Evolutionary conservation across 208 protist species (phyloP), one percentile per base, ranked within the genome.

Genomic region (Trypanosoma conorhini): DNA sequence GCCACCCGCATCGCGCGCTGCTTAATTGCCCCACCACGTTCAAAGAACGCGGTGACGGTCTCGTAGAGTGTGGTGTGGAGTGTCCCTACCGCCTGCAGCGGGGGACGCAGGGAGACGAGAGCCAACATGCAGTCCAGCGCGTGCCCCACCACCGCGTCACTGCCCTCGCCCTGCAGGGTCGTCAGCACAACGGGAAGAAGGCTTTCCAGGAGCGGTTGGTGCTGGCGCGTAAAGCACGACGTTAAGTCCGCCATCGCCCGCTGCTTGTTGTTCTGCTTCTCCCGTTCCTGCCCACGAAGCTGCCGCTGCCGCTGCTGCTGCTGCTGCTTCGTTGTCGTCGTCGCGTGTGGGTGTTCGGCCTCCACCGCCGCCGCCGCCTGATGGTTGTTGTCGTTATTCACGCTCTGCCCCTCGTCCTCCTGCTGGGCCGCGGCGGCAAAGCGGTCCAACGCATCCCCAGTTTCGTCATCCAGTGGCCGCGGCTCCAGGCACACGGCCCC

Each of bases 101-200:
- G 87, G 15, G 90, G 89, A 12, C 89, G 91, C 22, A 95, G 75
- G 0, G 85, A 91, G 52, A 96, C 76, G 52, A 97, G 86, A 5
- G 88, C 89, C 28, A 95, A 76, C 42, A 96, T 74, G 54, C 84
- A 88, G 75, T 96, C 89, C 17, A 97, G 85, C 31, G 93, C 88
- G 70, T 89, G 82, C 17, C 81, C 87, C 22, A 96, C 87, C 33
- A 97, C 93, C 17, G 81, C 81, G 73, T 97, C 93, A 82, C 87
- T 92, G 48, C 89, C 91, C 54, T 97, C 93, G 63, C 93, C 93
- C 52, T 96, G 75, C n/a, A 97, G 79, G 31, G 89, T 93, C 35
- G 67, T 70, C 13, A 97, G 69, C 31, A 96, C 83, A 0, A 84
- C 83, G 30, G 82, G 81, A 26, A 97, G 77, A 13, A 97, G 82